A percentile compares a stretch with the other conserved stretches of the same genome.
Conservation (phyloP, 306 rosid genomes). For the Quercus aquifolioides region DNA sequence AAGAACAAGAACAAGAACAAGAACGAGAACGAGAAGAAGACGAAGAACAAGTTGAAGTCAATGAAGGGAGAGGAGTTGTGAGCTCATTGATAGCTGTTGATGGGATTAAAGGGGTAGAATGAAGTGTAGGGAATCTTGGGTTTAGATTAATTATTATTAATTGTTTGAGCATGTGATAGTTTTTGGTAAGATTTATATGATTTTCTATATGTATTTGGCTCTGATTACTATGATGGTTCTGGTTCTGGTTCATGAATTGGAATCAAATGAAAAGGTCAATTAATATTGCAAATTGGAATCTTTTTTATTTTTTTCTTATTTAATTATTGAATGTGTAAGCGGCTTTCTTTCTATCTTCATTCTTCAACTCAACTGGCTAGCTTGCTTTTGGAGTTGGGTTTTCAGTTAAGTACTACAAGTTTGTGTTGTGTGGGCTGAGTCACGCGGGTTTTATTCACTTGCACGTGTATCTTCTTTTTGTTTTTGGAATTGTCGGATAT, state of each 20-base stretch:
- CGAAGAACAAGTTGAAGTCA: background rate
- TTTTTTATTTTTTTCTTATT: background rate
- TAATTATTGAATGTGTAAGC: background rate
- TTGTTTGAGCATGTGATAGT: background rate
- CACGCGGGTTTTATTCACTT: background rate
- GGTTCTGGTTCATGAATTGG: background rate
- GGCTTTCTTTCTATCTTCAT: background rate
- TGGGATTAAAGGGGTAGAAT: background rate
- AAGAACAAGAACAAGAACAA: background rate
- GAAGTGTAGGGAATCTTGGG: background rate
- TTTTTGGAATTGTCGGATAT: no score
- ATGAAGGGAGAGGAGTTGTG: background rate
- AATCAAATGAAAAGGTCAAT: background rate
- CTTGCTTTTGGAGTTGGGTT: background rate
- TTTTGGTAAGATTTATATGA: background rate
- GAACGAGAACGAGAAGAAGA: constrained; percentile 1
- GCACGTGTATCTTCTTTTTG: background rate
- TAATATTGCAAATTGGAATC: background rate
- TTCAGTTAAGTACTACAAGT: background rate
- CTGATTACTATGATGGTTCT: background rate
- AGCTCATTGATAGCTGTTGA: background rate
- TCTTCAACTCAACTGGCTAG: background rate
- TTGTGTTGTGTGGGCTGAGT: background rate
- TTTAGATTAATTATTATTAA: background rate
- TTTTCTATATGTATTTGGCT: background rate